Evolutionary conservation across 2,329 filamentous ascomycete genomes (phyloP).

Genomic region (Pseudocercospora macadamiae): DNA sequence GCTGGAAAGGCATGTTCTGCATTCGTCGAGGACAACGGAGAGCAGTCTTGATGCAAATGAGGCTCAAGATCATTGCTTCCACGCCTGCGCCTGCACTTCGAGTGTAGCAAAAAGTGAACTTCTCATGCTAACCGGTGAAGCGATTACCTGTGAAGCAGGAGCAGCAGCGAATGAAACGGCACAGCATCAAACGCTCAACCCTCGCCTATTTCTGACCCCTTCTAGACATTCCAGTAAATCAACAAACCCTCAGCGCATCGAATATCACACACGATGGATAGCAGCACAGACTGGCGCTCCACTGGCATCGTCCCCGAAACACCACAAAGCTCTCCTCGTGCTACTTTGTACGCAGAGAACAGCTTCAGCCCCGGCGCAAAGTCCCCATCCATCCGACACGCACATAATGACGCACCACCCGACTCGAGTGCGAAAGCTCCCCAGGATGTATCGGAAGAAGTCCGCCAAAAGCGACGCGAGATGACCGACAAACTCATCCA

Average conservation of each 20-base stretch:
- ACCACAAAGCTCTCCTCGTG: not conserved
- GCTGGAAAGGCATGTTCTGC: no score
- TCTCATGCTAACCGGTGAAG: not conserved
- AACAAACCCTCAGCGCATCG: not conserved
- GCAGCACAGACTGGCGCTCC: not conserved
- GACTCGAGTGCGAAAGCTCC: not conserved
- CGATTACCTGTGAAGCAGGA: no score
- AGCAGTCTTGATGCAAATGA: not conserved
- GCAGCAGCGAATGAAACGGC: no score
- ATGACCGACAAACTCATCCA: not conserved
- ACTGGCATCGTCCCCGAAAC: not conserved
- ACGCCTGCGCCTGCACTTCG: not conserved
- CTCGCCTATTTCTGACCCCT: not conserved
- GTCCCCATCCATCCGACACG: not conserved
- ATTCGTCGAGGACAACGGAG: no score
- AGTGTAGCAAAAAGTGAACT: no score
- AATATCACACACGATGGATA: not conserved
- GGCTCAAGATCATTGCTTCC: not conserved
- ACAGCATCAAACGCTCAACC: not conserved
- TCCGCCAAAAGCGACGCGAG: not conserved
- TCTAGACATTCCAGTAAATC: not conserved
- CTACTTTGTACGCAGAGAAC: not conserved
- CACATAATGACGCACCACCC: not conserved
- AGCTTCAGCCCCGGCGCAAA: not conserved
- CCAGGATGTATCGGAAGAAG: no score